These are phyloP conservation scores for Fusarium sp. DNA, from an alignment of 2,329 filamentous ascomycete genomes.

Conservation along the genomic window DNA sequence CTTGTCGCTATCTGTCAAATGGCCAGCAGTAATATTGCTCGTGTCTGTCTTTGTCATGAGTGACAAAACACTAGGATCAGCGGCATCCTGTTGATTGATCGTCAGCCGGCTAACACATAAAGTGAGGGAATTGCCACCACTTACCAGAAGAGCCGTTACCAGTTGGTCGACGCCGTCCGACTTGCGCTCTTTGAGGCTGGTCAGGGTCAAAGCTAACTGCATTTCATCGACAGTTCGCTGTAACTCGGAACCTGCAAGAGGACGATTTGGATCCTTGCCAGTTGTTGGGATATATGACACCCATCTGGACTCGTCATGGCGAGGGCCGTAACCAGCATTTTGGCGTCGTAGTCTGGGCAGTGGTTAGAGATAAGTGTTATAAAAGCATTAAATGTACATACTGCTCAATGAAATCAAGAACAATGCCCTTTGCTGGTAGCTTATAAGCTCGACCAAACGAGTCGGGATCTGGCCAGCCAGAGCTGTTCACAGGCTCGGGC, in stretches of 20 bases:
- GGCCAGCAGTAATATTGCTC: slow-evolving; percentile 56
- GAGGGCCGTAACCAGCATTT: slow-evolving; percentile 56
- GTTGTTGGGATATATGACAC: slow-evolving; percentile 48
- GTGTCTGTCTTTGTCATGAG: slow-evolving; percentile 64
- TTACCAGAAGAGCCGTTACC: slow-evolving; percentile 72
- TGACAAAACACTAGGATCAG: slow-evolving; percentile 60
- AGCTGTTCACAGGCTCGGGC: slow-evolving; percentile 67
- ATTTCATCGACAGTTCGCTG: slow-evolving; percentile 70
- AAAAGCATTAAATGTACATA: slow-evolving; percentile 54
- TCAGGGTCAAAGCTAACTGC: slow-evolving; percentile 75
- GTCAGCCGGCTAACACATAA: slow-evolving; percentile 34
- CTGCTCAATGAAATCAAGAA: slow-evolving; percentile 79
- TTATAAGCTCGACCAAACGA: slow-evolving; percentile 76
- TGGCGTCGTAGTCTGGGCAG: slow-evolving; percentile 54
- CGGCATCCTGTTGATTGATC: slow-evolving; percentile 55
- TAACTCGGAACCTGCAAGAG: slow-evolving; percentile 53
- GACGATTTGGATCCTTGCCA: slow-evolving; percentile 35
- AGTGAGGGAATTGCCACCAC: slow-evolving; percentile 50
- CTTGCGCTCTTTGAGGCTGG: slow-evolving; percentile 66
- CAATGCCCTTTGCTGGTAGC: slow-evolving; percentile 73
- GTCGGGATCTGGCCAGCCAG: slow-evolving; percentile 69
- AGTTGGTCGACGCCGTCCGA: slow-evolving; percentile 67
- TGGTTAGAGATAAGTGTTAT: slow-evolving; percentile 27
- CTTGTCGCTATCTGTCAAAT: slow-evolving; percentile 60
- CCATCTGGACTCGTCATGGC: slow-evolving; percentile 50